Evolutionary conservation across 257 asterid genomes (phyloP).

Genomic region (Misopates orontium): DNA sequence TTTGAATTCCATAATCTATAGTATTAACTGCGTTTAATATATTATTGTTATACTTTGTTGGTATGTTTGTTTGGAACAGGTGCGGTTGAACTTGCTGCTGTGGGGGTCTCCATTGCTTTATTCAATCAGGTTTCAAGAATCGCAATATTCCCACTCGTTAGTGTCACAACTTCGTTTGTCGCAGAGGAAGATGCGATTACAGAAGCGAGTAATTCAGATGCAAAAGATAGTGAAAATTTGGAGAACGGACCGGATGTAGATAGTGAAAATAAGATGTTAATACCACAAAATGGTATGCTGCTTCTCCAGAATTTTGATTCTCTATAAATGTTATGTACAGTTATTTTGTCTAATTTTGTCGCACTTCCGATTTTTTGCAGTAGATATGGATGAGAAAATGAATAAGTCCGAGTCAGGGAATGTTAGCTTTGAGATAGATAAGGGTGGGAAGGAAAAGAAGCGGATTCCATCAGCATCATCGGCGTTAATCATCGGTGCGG

Average conservation of each 20-base stretch:
- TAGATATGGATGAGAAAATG: conserved; percentile 36
- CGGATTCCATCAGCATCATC: conserved; percentile 75
- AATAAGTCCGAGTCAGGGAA: conserved; percentile 17
- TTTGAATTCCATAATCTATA: too few species aligned
- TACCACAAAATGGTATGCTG: conserved; percentile 47
- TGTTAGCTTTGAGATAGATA: conserved; percentile 36
- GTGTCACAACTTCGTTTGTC: conserved; percentile 70
- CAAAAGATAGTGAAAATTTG: conserved; percentile 32
- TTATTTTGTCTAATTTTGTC: neutral
- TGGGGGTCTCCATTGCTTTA: conserved; percentile 72
- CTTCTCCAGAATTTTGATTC: neutral
- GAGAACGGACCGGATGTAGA: conserved; percentile 32
- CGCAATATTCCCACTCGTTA: conserved; percentile 70
- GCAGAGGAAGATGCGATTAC: conserved; percentile 61
- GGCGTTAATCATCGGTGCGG: conserved; percentile 58
- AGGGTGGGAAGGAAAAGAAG: conserved; percentile 41
- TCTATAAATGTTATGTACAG: neutral
- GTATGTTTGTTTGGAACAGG: conserved; percentile 34
- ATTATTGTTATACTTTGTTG: neutral
- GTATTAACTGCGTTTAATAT: neutral
- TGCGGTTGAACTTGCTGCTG: conserved; percentile 66
- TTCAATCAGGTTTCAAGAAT: conserved; percentile 71
- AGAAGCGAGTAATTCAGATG: conserved; percentile 9
- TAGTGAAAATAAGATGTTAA: conserved; percentile 46
- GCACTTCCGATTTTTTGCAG: neutral